Conservation (phyloP, 2,329 filamentous ascomycete genomes). For the Ceratocystis diversiconidia region DNA sequence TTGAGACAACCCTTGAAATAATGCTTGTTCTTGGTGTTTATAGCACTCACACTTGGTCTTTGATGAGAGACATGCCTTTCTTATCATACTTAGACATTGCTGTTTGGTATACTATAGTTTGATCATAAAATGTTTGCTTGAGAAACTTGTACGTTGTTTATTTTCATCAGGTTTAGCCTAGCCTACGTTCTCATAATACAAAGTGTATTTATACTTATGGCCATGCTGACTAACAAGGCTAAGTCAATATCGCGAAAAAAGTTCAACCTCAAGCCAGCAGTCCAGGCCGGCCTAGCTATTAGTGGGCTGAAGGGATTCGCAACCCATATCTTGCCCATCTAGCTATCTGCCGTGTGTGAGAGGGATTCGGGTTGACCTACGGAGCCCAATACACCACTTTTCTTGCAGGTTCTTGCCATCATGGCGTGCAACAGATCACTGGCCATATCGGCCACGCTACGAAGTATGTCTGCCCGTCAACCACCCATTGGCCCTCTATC, state of each 20-base stretch:
- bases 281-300: neutral
- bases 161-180: no score
- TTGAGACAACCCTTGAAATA: neutral
- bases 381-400: neutral
- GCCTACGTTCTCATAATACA: no score
- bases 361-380: neutral
- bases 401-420: neutral
- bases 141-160: no score
- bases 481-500: neutral
- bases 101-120: no score
- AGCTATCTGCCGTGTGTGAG: neutral
- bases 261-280: conserved; percentile 14
- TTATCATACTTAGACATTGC: no score
- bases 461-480: conserved; percentile 6
- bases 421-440: conserved; percentile 10
- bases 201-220: conserved; percentile 5
- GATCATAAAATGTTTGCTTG: no score
- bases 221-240: conserved; percentile 14
- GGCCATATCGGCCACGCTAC: conserved; percentile 11
- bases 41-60: no score
- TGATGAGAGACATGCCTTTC: neutral
- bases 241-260: conserved; percentile 17
- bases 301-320: conserved; percentile 9
- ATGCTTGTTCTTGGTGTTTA: no score
- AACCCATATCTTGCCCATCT: neutral